Conservation (phyloP, 2,329 filamentous ascomycete genomes). For the Blastomyces percursus region DNA sequence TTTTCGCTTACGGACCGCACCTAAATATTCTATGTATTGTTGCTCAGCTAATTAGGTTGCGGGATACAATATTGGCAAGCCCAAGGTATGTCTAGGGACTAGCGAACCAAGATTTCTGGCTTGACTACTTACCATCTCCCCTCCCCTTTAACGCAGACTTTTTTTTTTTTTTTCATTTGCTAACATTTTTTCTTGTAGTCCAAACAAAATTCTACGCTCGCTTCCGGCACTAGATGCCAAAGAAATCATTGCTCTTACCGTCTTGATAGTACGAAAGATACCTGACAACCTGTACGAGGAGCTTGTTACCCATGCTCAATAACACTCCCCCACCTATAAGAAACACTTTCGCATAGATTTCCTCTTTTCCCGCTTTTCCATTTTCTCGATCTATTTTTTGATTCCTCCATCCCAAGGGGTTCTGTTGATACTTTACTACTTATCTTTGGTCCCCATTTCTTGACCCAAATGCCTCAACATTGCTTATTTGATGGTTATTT, state of each 20-base stretch:
- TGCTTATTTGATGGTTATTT: background rate
- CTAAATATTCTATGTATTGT: constrained; percentile 95
- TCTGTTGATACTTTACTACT: background rate
- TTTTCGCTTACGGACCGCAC: constrained; percentile 92
- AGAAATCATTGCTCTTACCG: constrained; percentile 71
- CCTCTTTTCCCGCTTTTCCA: background rate
- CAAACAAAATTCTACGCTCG: constrained; percentile 80
- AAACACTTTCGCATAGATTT: no score
- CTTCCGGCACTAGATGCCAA: constrained; percentile 76
- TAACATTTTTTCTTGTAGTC: constrained; percentile 43
- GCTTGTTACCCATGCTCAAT: constrained; percentile 71
- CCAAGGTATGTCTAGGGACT: constrained; percentile 52
- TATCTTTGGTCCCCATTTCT: background rate
- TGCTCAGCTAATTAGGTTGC: constrained; percentile 80
- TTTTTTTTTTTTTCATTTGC: constrained; percentile 13
- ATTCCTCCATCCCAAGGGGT: background rate
- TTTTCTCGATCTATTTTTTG: background rate
- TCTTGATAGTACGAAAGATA: constrained; percentile 79
- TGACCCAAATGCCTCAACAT: background rate
- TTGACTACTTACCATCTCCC: background rate
- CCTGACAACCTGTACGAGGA: constrained; percentile 83
- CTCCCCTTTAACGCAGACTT: background rate
- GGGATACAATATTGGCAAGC: constrained; percentile 71
- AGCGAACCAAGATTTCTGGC: background rate
- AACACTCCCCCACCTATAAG: background rate